Base-by-base conservation (phyloP, 2,329 filamentous ascomycete genomes). In the Exutisphaerella laricina region DNA sequence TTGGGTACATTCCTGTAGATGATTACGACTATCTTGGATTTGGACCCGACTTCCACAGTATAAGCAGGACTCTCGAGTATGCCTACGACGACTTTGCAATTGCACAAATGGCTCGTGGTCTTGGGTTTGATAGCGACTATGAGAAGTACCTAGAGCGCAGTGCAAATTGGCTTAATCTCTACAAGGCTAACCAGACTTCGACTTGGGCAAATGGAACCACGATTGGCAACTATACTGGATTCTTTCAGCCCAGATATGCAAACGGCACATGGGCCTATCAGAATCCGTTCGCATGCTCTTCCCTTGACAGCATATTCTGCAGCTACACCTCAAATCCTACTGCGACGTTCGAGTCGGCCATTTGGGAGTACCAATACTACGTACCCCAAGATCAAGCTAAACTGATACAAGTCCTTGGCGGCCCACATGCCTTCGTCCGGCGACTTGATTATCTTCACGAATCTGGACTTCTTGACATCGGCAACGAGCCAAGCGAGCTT, bases 31-130 rank as follows among this genome's bases (percentile, higher is more conserved):
- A 70, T 0, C 74, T 77, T 8, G 84, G 84, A 0, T 78, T 79
- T 0, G 84, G 83, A 0, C 77, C 86, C 45, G 73, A 81, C 59
- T 86, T 84, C 0, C 73, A 84, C 5, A 81, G 75, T 46, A 73
- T 88, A 82, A 0, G 41, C 28, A 73, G 84, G 9, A 87, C 82
- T 0, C 73, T 88, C 1, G 84, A 88, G 59, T 88, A 88, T 57
- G 71, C 79, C 0, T 71, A 72, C 31, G 85, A 87, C 56, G 83
- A 87, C 59, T 87, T 85, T 52, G 73, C 70, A 0, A 65, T 87
- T 3, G 75, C 78, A 46, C 77, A 82, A 57, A 78, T 87, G 8
- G 83, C 83, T 3, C 61, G 56, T 1, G 80, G 80, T 0, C 62
- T 84, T 2, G 71, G 69, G 1, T 72, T 74, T 34, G 43, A 55